Base-by-base conservation (phyloP, 1,139 yeast species). In the Zygoascus meyerae region DNA sequence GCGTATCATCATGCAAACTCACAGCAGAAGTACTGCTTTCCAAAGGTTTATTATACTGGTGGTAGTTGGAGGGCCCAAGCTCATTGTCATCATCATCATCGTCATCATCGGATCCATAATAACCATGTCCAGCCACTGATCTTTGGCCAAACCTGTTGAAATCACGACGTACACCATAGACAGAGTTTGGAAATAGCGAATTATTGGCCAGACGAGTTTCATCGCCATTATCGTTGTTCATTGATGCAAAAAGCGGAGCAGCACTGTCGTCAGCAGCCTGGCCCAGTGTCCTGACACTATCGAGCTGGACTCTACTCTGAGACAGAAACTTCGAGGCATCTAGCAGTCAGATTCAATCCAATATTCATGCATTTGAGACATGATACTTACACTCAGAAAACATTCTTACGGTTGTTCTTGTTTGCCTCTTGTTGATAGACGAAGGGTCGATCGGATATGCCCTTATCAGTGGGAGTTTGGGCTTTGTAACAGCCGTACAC, bases 271-370 rank as follows among this genome's bases (percentile, higher is more conserved):
- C 15, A 11, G 37, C 42, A 17, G 33, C 37, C 18, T 44, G 40
- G 17, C 42, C 41, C 14, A 29, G 34, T 28, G 42, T 26, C 17
- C 35, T 21, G 35, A 17, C 40, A 35, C 46, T 49, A 34, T 62
- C 58, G 48, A 60, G 53, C 39, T 60, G 52, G 31, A 59, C 54
- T 55, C 62, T 66, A 16, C 71, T 64, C 49, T 64, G 64, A 35
- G 70, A 55, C 48, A 67, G 59, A 49, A 67, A 66, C 57, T 65
- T 64, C 34, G 72, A 67, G 15, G 71, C 69, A 56, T 68, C 69
- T 66, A 21, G 7, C 26, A 21, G 26, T 21, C 26, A 21, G 26
- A 5, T 21, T n/a, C n/a, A n/a, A n/a, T n/a, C n/a, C n/a, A n/a
- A n/a, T n/a, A n/a, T n/a, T n/a, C n/a, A n/a, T n/a, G n/a, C n/a